These are phyloP conservation scores for Lentinus tigrinus DNA, from an alignment of 768 basidiomycete genomes.

Conservation along the genomic window DNA sequence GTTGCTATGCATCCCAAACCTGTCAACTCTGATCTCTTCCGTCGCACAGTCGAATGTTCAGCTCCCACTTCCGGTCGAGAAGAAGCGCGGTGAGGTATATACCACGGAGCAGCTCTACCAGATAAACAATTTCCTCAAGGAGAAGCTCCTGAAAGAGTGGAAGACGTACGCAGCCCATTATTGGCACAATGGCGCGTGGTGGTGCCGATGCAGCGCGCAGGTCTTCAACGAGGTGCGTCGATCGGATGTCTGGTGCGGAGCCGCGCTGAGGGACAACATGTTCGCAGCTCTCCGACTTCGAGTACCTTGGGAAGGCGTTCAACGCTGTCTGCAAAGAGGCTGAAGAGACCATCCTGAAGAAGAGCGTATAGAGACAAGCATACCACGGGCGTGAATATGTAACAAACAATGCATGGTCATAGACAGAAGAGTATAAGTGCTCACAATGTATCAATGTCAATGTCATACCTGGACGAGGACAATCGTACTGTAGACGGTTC, in stretches of 20 bases:
- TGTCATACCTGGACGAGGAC: neutral
- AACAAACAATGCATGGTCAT: no score
- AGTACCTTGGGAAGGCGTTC: conserved; percentile 26
- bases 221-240: conserved; percentile 37
- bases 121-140: conserved; percentile 15
- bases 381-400: no score
- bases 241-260: neutral
- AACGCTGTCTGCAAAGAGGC: conserved; percentile 24
- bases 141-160: conserved; percentile 29
- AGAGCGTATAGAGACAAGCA: neutral
- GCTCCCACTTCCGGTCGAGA: conserved; percentile 36
- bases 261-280: neutral
- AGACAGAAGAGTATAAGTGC: no score
- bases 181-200: conserved; percentile 33
- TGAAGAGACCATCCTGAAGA: conserved; percentile 19
- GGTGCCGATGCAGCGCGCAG: conserved; percentile 36
- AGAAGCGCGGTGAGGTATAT: conserved; percentile 11
- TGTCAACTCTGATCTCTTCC: neutral
- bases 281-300: conserved; percentile 27
- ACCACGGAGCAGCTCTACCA: conserved; percentile 10
- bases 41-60: conserved; percentile 38
- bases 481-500: no score
- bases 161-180: conserved; percentile 29
- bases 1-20: neutral
- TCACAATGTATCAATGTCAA: neutral